phyloP scores from a whole-genome alignment of 2,329 filamentous ascomycete genomes.

The Apiospora saccharicola region DNA sequence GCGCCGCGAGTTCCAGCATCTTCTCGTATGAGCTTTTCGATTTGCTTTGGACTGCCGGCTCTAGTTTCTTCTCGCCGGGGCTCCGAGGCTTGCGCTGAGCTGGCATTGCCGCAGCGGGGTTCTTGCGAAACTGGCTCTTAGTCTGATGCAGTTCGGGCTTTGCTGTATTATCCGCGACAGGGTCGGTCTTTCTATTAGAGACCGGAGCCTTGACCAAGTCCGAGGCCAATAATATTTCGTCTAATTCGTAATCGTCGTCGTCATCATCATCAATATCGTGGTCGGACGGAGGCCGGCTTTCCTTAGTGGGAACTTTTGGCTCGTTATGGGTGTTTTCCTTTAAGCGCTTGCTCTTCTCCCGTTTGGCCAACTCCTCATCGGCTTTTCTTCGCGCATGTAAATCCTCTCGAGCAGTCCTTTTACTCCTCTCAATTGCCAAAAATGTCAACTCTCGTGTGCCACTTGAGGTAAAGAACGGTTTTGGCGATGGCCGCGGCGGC shows the following conservation, averaged over 20 bases:
- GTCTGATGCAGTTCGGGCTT: background rate
- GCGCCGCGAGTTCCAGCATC: slow-evolving; percentile 31
- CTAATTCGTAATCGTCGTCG: slow-evolving; percentile 19
- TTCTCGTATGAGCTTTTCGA: slow-evolving; percentile 33
- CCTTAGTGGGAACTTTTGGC: background rate
- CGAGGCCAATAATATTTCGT: slow-evolving; percentile 21
- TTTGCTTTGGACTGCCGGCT: slow-evolving; percentile 23
- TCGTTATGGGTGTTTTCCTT: slow-evolving; percentile 25
- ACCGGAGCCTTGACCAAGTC: background rate
- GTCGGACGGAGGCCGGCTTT: background rate
- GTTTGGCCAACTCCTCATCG: slow-evolving; percentile 33
- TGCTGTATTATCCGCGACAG: background rate
- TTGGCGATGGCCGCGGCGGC: slow-evolving; percentile 36
- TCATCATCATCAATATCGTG: slow-evolving; percentile 11
- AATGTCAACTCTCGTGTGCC: slow-evolving; percentile 37
- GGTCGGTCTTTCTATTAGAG: background rate
- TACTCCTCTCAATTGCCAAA: slow-evolving; percentile 42
- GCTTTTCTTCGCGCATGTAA: slow-evolving; percentile 32
- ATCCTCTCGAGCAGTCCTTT: slow-evolving; percentile 41
- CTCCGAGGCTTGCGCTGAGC: slow-evolving; percentile 23
- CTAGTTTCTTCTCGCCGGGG: slow-evolving; percentile 24
- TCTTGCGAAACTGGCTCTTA: background rate
- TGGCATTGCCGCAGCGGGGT: background rate
- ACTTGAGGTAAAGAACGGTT: slow-evolving; percentile 45
- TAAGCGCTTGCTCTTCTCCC: slow-evolving; percentile 31